Percentiles rank a stretch among this genome's conserved stretches.
Evolutionary conservation across 345 rosid species (phyloP).

Genomic region (Gossypium raimondii): DNA sequence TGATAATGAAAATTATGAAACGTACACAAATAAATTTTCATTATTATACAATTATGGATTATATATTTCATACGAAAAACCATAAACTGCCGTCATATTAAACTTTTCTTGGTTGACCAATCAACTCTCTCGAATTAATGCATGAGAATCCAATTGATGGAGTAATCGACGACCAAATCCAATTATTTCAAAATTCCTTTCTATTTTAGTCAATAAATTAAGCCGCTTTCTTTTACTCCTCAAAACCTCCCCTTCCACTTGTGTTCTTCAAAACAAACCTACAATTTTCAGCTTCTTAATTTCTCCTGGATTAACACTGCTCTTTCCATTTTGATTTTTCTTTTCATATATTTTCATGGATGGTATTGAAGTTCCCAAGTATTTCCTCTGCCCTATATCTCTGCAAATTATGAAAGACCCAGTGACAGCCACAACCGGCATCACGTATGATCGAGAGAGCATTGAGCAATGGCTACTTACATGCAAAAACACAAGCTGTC

Average conservation of each 20-base stretch:
- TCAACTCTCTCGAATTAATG: background rate
- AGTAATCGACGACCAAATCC: slow-evolving; percentile 16
- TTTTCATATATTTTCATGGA: slow-evolving; percentile 21
- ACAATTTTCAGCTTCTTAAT: background rate
- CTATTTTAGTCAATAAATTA: slow-evolving; percentile 10
- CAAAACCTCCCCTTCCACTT: background rate
- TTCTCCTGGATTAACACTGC: too few species aligned
- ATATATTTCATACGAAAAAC: too few species aligned
- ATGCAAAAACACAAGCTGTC: slow-evolving; percentile 33
- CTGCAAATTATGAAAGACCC: slow-evolving; percentile 85
- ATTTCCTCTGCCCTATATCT: slow-evolving; percentile 72
- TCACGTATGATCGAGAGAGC: slow-evolving; percentile 75
- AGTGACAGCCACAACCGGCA: slow-evolving; percentile 62
- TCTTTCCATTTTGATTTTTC: background rate
- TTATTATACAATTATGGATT: too few species aligned
- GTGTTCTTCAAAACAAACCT: too few species aligned
- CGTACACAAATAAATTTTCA: too few species aligned
- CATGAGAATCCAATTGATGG: background rate
- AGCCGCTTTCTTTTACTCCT: slow-evolving; percentile 34
- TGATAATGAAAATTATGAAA: too few species aligned
- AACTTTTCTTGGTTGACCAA: background rate
- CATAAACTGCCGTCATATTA: too few species aligned
- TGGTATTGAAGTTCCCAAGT: slow-evolving; percentile 57
- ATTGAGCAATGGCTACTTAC: slow-evolving; percentile 65
- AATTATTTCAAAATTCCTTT: background rate